Evolutionary conservation across 352 stramenopile genomes (phyloP), one percentile per base, ranked within the genome.

Genomic region (Phytophthora boehmeriae): DNA sequence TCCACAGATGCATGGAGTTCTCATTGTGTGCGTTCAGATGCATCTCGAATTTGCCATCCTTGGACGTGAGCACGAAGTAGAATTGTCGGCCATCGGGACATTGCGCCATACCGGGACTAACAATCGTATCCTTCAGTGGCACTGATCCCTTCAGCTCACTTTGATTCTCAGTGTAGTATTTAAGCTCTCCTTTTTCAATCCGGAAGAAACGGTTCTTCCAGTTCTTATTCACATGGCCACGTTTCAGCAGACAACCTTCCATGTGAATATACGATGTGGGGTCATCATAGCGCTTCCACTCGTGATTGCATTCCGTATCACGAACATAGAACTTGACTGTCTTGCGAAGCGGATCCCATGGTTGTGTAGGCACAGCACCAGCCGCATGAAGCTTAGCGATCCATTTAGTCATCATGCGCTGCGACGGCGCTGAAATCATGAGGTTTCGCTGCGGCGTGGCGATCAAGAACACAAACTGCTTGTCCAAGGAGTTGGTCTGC

Each of bases 151-250:
- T 93, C 4, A 90, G 51, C 30, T 86, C 72, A 11, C 86, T 82
- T 41, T 92, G 75, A 51, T 90, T 89, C 63, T 93, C 81, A 8
- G 85, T 92, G 64, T 92, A 96, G 58, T 96, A 96, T 28, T 79
- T 69, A 53, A 96, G 57, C 30, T 95, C 73, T 6, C 83, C 83
- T 43, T 82, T 79, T 67, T 96, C 86, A 57, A 96, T 89, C 35
- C 84, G 84, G 61, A 96, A 96, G 58, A 92, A 96, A 9, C 88
- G 82, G 51, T 93, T 94, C 70, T 92, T 92, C 88, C 88, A 96
- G 65, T 83, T 96, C 63, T 93, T 96, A 61, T 92, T 90, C 1
- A 94, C 63, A 41, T 95, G 87, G 0, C 88, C 88, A 17, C 88
- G 82, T 57, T 96, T 96, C 16, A 89, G 62, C 51, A 96, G 48